These are phyloP conservation scores for Penicillium sp. DNA, from an alignment of 2,329 filamentous ascomycete species.

Conservation along the genomic window DNA sequence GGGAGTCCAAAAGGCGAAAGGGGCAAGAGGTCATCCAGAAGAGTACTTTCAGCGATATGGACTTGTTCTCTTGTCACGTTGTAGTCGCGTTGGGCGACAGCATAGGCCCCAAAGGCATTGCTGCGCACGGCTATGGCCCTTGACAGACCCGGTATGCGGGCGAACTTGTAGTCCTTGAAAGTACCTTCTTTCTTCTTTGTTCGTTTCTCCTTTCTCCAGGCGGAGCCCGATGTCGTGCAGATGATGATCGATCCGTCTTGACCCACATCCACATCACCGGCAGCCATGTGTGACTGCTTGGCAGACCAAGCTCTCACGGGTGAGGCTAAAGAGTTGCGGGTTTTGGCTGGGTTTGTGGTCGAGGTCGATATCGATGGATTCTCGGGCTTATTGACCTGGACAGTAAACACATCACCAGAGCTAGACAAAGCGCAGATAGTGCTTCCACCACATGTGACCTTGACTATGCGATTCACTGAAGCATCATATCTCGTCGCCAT, in stretches of 20 bases:
- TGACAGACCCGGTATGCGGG: conserved; percentile 83
- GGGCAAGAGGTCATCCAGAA: conserved; percentile 73
- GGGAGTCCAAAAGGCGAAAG: conserved; percentile 70
- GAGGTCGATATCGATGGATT: conserved; percentile 63
- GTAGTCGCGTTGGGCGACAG: conserved; percentile 80
- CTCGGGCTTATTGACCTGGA: conserved; percentile 72
- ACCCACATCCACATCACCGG: conserved; percentile 81
- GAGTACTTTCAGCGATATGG: conserved; percentile 61
- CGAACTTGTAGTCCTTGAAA: conserved; percentile 92
- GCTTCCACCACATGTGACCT: conserved; percentile 81
- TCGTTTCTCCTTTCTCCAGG: conserved; percentile 86
- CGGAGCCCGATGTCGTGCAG: conserved; percentile 86
- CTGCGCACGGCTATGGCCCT: conserved; percentile 81
- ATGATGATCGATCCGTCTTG: conserved; percentile 95
- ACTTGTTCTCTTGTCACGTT: conserved; percentile 76
- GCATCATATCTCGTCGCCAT: conserved; percentile 66
- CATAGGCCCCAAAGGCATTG: conserved; percentile 87
- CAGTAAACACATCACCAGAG: conserved; percentile 83
- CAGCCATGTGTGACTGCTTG: conserved; percentile 79
- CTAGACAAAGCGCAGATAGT: conserved; percentile 86
- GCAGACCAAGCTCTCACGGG: conserved; percentile 87
- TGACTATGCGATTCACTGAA: conserved; percentile 67
- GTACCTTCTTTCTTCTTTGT: conserved; percentile 74
- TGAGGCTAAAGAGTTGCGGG: conserved; percentile 74
- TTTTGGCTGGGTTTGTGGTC: conserved; percentile 90